Conservation (phyloP, 2,329 filamentous ascomycete genomes). For the Aspergillus fructus region DNA sequence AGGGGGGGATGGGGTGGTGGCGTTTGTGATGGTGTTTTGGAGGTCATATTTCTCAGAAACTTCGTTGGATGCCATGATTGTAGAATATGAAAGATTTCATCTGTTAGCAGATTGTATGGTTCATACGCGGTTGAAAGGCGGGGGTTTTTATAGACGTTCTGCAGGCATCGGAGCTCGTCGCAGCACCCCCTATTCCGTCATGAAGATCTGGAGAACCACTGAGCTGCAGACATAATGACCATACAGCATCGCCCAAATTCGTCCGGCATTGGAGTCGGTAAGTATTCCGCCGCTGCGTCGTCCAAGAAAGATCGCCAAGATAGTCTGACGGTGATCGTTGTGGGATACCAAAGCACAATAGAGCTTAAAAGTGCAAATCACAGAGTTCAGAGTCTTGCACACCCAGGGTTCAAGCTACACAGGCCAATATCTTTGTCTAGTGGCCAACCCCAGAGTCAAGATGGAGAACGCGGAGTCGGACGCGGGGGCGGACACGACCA, state of each 20-base stretch:
- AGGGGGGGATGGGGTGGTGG: neutral
- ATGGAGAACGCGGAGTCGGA: neutral
- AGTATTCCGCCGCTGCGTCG: no score
- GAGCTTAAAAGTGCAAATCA: neutral
- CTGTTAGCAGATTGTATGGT: neutral
- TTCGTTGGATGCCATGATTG: constrained; percentile 3
- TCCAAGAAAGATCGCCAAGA: no score
- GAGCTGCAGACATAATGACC: no score
- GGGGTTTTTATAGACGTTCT: neutral
- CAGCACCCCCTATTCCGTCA: no score
- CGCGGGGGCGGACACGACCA: neutral
- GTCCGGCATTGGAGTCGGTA: no score
- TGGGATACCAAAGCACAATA: no score
- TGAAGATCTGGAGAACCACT: no score
- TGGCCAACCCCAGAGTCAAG: neutral
- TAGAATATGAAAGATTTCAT: neutral
- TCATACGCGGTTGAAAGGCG: neutral
- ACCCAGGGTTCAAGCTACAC: neutral
- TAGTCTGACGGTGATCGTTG: no score
- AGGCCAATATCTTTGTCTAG: no score
- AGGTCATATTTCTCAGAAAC: constrained; percentile 4
- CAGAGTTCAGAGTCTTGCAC: neutral
- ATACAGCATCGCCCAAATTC: no score
- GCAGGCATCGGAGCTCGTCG: neutral
- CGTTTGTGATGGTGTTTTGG: constrained; percentile 8